A percentile compares a stretch with the other conserved stretches of the same genome.
Evolutionary conservation across 2,329 filamentous ascomycete genomes (phyloP).

Genomic region (Diplocarpon rosae): DNA sequence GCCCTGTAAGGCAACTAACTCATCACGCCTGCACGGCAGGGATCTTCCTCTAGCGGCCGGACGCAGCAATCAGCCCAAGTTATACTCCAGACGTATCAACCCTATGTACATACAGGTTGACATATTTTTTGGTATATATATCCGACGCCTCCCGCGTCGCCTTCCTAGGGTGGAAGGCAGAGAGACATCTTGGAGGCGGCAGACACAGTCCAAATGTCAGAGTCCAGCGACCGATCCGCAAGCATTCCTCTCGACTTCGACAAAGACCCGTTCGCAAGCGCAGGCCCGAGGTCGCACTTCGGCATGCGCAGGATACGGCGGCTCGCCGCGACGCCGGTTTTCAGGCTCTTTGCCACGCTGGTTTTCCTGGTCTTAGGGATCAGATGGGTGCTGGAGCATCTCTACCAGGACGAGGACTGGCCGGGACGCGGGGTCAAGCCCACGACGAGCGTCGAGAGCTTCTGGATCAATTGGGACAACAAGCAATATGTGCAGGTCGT

Average conservation of each 20-base stretch:
- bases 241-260: not conserved
- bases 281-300: constrained; percentile 4
- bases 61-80: no score
- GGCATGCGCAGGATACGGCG: constrained; percentile 14
- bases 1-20: no score
- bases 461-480: constrained; percentile 19
- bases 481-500: constrained; percentile 24
- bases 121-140: no score
- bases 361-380: constrained; percentile 12
- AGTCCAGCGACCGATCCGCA: not conserved
- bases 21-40: no score
- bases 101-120: no score
- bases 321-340: constrained; percentile 8
- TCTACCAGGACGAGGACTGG: constrained; percentile 14
- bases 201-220: constrained; percentile 1
- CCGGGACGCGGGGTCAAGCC: constrained; percentile 7
- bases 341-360: constrained; percentile 11
- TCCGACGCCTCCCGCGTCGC: no score
- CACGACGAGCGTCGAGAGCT: constrained; percentile 12
- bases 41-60: no score
- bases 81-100: no score
- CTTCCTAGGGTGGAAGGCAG: no score
- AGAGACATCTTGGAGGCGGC: not conserved
- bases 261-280: constrained; percentile 4
- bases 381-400: constrained; percentile 18